These are phyloP conservation scores for Cystobasidium onofrii DNA, from an alignment of 768 basidiomycete genomes.

Conservation along the genomic window DNA sequence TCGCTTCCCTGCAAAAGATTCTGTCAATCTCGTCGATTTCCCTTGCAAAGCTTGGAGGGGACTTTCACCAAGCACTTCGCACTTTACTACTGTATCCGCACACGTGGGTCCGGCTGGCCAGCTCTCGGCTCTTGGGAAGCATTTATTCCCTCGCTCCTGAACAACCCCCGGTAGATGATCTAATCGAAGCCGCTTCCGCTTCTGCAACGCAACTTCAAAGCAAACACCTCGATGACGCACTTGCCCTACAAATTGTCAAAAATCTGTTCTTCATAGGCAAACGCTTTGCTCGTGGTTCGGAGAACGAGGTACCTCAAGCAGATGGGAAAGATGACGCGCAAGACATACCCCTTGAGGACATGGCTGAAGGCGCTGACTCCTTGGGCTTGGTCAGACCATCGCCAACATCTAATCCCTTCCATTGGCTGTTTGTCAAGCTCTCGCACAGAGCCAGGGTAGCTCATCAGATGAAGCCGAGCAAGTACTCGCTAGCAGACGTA, in stretches of 20 bases:
- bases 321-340: slow-evolving; percentile 41
- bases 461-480: slow-evolving; percentile 39
- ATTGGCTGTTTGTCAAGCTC: slow-evolving; percentile 89
- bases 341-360: slow-evolving; percentile 42
- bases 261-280: slow-evolving; percentile 88
- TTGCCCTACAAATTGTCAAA: slow-evolving; percentile 80
- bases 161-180: slow-evolving; percentile 42
- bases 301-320: slow-evolving; percentile 33
- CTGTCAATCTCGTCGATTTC: slow-evolving; percentile 48
- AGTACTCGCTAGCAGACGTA: slow-evolving; percentile 36
- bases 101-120: slow-evolving; percentile 79
- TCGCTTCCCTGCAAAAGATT: slow-evolving; percentile 59
- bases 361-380: slow-evolving; percentile 44
- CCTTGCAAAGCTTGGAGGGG: slow-evolving; percentile 36
- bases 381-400: slow-evolving; percentile 41
- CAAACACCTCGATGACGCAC: slow-evolving; percentile 60
- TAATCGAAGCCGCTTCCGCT: slow-evolving; percentile 66
- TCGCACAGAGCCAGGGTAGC: slow-evolving; percentile 56
- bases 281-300: slow-evolving; percentile 54
- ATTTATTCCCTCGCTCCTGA: slow-evolving; percentile 53
- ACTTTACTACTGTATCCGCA: slow-evolving; percentile 77
- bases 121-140: slow-evolving; percentile 65
- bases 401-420: slow-evolving; percentile 51
- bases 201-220: slow-evolving; percentile 72
- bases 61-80: slow-evolving; percentile 58